Evolutionary conservation across 1,139 yeast genomes (phyloP).

Genomic region (Zygosaccharomyces pseudobailii): DNA sequence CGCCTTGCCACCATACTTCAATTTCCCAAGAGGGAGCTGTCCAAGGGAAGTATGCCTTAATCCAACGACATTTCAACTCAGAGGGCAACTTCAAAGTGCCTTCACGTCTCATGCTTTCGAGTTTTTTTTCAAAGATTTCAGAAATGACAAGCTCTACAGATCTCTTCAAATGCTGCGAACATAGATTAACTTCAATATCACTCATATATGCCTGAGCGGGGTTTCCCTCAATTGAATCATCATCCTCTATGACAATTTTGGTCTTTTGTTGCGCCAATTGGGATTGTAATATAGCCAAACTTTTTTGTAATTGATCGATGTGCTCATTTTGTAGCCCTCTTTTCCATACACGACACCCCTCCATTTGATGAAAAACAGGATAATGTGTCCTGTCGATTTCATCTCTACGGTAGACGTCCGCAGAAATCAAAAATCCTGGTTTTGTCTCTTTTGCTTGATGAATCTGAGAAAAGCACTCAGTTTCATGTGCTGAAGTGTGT

Average conservation of each 20-base stretch:
- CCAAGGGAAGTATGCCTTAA: conserved; percentile 96
- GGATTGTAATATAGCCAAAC: conserved; percentile 34
- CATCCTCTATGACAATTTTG: conserved; percentile 64
- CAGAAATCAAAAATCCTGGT: conserved; percentile 88
- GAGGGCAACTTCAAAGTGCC: conserved; percentile 34
- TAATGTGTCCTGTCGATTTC: conserved; percentile 94
- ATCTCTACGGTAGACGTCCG: conserved; percentile 94
- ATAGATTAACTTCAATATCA: conserved; percentile 59
- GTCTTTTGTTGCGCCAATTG: conserved; percentile 48
- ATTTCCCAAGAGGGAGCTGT: conserved; percentile 98
- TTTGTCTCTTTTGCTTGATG: conserved; percentile 45
- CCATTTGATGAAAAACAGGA: conserved; percentile 97
- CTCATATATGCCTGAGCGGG: conserved; percentile 81
- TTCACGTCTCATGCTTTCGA: conserved; percentile 56
- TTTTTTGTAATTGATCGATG: conserved; percentile 31
- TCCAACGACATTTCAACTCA: conserved; percentile 89
- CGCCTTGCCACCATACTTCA: conserved; percentile 98
- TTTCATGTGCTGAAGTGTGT: conserved; percentile 96
- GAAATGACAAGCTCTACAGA: conserved; percentile 80
- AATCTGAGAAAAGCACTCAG: conserved; percentile 57
- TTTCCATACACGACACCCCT: conserved; percentile 89
- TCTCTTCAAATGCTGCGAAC: conserved; percentile 74
- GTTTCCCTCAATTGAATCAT: conserved; percentile 49
- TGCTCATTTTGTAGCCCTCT: conserved; percentile 30
- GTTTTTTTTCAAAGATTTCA: conserved; percentile 67